These are phyloP conservation scores for Venturia asperata DNA, from an alignment of 2,329 filamentous ascomycete species.

Conservation along the genomic window DNA sequence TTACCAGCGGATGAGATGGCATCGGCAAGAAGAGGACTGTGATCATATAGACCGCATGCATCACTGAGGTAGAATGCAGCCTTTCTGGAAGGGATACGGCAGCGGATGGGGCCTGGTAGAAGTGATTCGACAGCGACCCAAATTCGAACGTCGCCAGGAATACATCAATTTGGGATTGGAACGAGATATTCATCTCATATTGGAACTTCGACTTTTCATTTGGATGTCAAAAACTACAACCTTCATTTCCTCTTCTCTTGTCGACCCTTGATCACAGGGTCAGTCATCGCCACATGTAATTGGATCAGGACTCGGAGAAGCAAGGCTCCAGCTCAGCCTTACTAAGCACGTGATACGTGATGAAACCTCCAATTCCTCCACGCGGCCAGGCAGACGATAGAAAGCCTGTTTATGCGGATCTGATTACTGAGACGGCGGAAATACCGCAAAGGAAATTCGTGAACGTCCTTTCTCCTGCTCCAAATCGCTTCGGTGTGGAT, in stretches of 20 bases:
- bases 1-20: constrained; percentile 29
- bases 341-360: background rate
- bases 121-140: too few species aligned
- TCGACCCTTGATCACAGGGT: too few species aligned
- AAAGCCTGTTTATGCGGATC: background rate
- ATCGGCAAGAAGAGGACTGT: constrained; percentile 24
- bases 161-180: too few species aligned
- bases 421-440: background rate
- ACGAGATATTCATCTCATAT: too few species aligned
- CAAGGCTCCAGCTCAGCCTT: background rate
- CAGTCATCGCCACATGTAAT: background rate
- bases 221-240: too few species aligned
- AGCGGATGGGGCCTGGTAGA: background rate
- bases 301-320: background rate
- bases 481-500: background rate
- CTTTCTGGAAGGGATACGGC: constrained; percentile 4
- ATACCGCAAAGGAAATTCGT: background rate
- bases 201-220: too few species aligned
- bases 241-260: too few species aligned
- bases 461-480: background rate
- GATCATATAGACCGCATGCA: constrained; percentile 27
- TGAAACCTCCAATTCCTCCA: background rate
- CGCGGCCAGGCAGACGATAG: background rate
- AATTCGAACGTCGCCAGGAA: too few species aligned
- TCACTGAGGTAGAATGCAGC: constrained; percentile 31